These are phyloP conservation scores for Corchorus olitorius DNA, from an alignment of 345 rosid genomes.

Conservation along the genomic window DNA sequence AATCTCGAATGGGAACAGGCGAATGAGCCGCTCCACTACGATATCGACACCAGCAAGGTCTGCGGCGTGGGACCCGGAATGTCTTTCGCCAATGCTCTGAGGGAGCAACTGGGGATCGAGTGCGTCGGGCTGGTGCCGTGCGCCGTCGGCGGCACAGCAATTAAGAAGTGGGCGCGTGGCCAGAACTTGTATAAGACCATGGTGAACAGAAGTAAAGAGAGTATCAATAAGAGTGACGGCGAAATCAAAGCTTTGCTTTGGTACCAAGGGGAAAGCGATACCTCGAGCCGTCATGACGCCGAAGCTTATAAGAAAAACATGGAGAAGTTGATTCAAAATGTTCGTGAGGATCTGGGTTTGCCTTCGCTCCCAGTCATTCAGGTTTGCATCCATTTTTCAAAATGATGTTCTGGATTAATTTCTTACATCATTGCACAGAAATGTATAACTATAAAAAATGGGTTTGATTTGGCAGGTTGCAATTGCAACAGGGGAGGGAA, in stretches of 20 bases:
- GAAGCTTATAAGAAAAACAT: slow-evolving; percentile 58
- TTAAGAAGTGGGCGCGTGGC: slow-evolving; percentile 83
- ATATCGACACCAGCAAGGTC: slow-evolving; percentile 62
- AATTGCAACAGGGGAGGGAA: slow-evolving; percentile 64
- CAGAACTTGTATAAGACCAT: slow-evolving; percentile 60
- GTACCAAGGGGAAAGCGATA: slow-evolving; percentile 96
- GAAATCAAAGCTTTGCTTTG: slow-evolving; percentile 76
- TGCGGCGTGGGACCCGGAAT: slow-evolving; percentile 94
- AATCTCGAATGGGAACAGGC: slow-evolving; percentile 70
- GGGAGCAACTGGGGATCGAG: slow-evolving; percentile 23
- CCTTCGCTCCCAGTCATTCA: slow-evolving; percentile 81
- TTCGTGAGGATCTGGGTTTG: slow-evolving; percentile 63
- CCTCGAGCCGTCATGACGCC: slow-evolving; percentile 52
- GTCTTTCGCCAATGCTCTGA: slow-evolving; percentile 71
- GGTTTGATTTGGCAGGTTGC: slow-evolving; percentile 61
- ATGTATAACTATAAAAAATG: not conserved
- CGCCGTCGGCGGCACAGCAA: slow-evolving; percentile 89
- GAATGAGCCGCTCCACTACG: slow-evolving; percentile 76
- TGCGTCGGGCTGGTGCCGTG: slow-evolving; percentile 73
- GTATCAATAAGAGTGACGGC: slow-evolving; percentile 49
- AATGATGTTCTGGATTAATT: no score
- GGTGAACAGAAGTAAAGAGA: slow-evolving; percentile 69
- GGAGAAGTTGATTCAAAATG: slow-evolving; percentile 54
- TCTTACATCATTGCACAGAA: no score
- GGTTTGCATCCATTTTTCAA: slow-evolving; percentile 39